A percentile compares a stretch with the other conserved stretches of the same genome.
These are phyloP conservation scores for Aspergillus affinis DNA, from an alignment of 495 filamentous ascomycete genomes.

Conservation along the genomic window DNA sequence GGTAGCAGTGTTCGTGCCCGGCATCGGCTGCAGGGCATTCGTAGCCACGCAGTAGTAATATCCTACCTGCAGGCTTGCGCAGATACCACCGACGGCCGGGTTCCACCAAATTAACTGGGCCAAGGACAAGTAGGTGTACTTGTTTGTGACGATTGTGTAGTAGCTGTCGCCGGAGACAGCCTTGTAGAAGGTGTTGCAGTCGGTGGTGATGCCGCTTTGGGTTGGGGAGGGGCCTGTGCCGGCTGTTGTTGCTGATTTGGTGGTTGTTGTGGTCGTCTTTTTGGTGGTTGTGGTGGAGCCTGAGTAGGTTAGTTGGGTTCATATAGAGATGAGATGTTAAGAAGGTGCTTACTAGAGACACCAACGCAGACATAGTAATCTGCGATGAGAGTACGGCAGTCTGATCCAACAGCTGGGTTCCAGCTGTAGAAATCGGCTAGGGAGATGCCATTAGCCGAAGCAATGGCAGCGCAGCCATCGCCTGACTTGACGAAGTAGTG, in stretches of 20 bases:
- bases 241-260: conserved; percentile 7
- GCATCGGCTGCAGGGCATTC: not conserved
- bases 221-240: conserved; percentile 19
- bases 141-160: conserved; percentile 5
- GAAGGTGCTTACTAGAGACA: conserved; percentile 1
- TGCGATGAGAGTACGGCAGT: conserved; percentile 8
- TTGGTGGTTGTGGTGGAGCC: conserved; percentile 9
- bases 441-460: conserved; percentile 1
- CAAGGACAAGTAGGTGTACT: conserved; percentile 10
- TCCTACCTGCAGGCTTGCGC: conserved; percentile 15
- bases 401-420: conserved; percentile 20
- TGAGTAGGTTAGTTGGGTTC: no score
- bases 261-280: conserved; percentile 10
- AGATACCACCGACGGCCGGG: conserved; percentile 13
- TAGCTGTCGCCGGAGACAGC: conserved; percentile 18
- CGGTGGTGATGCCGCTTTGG: conserved; percentile 19
- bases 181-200: conserved; percentile 22
- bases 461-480: not conserved
- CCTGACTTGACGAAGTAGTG: conserved; percentile 1
- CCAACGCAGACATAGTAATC: conserved; percentile 20
- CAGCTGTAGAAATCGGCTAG: conserved; percentile 12
- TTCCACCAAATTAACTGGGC: conserved; percentile 16
- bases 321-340: no score
- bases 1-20: not conserved
- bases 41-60: conserved; percentile 20